Base-by-base conservation (phyloP, 345 rosid species). In the Hibiscus trionum region DNA sequence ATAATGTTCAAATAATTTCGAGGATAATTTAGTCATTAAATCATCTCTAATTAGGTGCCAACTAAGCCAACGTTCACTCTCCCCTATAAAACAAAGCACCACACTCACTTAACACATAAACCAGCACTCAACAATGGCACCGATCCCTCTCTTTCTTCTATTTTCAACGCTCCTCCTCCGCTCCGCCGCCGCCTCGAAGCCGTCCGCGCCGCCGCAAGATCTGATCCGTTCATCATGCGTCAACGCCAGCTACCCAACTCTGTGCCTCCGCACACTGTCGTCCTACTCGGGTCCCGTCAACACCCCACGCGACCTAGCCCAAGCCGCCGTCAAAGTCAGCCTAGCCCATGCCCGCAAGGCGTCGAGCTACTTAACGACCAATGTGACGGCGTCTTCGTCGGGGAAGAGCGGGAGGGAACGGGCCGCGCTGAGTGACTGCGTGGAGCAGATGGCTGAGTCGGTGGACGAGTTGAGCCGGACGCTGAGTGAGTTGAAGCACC, bases 251-350 rank as follows among this genome's bases (percentile, higher is more conserved):
- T 93, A 86, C 73, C 98, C 95, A 0, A 55, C 70, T n/a, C 61
- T 93, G 65, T 90, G 98, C 81, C 69, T 89, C 71, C 89, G 82
- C 62, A 90, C 91, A 0, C 89, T 93, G 55, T 82, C 95, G 27
- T 75, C 86, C 53, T 93, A 85, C 86, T 53, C 86, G 5, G 94
- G 96, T 19, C 84, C 91, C 0, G 80, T 88, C 58, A 80, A 78
- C 81, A 89, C 80, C 83, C 88, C 81, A 0, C 84, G 87, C 10
- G 89, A 87, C 59, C 74, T 93, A 35, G 96, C 98, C 66, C 88
- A 81, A 57, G 97, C 91, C 4, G 85, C 98, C 31, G 87, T 93
- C 61, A 83, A 73, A 47, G 86, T 88, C 68, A 87, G 91, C 83
- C 80, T 90, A 21, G 65, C 85, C 2, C 91, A 80, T 50, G 87